Percentiles rank a stretch among this genome's conserved stretches.
phyloP scores from a whole-genome alignment of 2,329 filamentous ascomycete genomes.

The Alternaria gansuensis region DNA sequence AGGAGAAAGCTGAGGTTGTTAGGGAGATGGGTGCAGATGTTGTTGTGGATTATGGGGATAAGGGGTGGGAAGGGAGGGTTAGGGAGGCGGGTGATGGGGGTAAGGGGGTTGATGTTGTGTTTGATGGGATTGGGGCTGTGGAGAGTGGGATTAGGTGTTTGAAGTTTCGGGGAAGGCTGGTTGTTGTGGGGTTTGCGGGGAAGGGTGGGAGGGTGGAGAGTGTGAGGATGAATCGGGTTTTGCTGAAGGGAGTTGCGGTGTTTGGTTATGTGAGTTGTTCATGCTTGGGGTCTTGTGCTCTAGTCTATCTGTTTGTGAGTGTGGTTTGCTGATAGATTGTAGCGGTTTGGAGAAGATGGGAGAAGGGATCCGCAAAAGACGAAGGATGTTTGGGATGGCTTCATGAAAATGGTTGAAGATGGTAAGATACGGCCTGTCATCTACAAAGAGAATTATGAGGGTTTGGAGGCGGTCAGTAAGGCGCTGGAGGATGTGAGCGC shows the following conservation, averaged over 20 bases:
- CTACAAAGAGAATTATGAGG: constrained; percentile 59
- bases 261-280: constrained; percentile 36
- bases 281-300: neutral
- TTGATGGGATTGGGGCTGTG: constrained; percentile 67
- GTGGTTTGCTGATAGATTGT: neutral
- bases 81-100: constrained; percentile 58
- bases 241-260: constrained; percentile 38
- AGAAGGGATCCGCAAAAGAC: constrained; percentile 60
- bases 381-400: constrained; percentile 61
- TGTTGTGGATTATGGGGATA: constrained; percentile 55
- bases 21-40: constrained; percentile 53
- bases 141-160: constrained; percentile 64
- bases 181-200: constrained; percentile 68
- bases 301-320: neutral
- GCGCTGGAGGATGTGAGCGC: constrained; percentile 63
- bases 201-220: constrained; percentile 62
- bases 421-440: constrained; percentile 63
- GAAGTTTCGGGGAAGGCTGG: constrained; percentile 62
- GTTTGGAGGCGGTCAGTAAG: constrained; percentile 59
- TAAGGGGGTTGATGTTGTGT: constrained; percentile 65
- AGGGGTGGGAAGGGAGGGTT: constrained; percentile 63
- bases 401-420: constrained; percentile 59
- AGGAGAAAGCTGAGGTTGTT: constrained; percentile 57
- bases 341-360: constrained; percentile 66
- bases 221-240: constrained; percentile 34